phyloP scores from a whole-genome alignment of 768 basidiomycete species.

The Strobilomyces echinocephalus region DNA sequence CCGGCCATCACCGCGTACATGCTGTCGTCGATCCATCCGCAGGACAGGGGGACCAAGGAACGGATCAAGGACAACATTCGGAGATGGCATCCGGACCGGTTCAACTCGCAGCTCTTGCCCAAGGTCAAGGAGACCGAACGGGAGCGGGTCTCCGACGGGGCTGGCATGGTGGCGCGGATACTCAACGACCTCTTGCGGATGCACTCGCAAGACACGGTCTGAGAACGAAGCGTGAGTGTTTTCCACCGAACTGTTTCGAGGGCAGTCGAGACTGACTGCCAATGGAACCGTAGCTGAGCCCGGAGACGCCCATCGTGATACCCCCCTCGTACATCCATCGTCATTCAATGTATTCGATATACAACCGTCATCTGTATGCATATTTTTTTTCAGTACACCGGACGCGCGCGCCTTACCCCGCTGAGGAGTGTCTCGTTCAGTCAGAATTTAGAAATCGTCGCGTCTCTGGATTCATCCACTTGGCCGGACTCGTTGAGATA shows the following conservation, averaged over 20 bases:
- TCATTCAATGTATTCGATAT: too few relatives aligned
- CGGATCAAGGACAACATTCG: slow-evolving; percentile 71
- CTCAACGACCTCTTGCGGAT: slow-evolving; percentile 66
- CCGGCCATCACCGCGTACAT: slow-evolving; percentile 57
- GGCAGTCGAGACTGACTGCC: slow-evolving; percentile 10
- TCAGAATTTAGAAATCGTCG: too few relatives aligned
- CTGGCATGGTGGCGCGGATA: slow-evolving; percentile 63
- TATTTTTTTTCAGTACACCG: slow-evolving; percentile 11
- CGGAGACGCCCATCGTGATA: slow-evolving; percentile 17
- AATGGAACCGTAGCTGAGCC: slow-evolving; percentile 15
- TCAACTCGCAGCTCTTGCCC: slow-evolving; percentile 62
- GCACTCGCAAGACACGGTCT: slow-evolving; percentile 38
- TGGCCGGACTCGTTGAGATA: too few relatives aligned
- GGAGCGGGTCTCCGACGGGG: slow-evolving; percentile 67
- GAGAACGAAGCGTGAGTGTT: slow-evolving; percentile 28
- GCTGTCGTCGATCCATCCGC: slow-evolving; percentile 51
- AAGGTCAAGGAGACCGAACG: slow-evolving; percentile 61
- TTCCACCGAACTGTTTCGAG: not conserved
- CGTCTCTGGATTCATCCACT: too few relatives aligned
- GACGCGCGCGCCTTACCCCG: slow-evolving; percentile 5
- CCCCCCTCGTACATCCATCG: slow-evolving; percentile 19
- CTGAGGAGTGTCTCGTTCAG: slow-evolving; percentile 10
- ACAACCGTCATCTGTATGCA: slow-evolving; percentile 25
- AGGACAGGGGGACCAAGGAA: slow-evolving; percentile 55
- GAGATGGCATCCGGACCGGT: slow-evolving; percentile 81